phyloP scores from a whole-genome alignment of 2,329 filamentous ascomycete genomes.

The Metarhizium brunneum region DNA sequence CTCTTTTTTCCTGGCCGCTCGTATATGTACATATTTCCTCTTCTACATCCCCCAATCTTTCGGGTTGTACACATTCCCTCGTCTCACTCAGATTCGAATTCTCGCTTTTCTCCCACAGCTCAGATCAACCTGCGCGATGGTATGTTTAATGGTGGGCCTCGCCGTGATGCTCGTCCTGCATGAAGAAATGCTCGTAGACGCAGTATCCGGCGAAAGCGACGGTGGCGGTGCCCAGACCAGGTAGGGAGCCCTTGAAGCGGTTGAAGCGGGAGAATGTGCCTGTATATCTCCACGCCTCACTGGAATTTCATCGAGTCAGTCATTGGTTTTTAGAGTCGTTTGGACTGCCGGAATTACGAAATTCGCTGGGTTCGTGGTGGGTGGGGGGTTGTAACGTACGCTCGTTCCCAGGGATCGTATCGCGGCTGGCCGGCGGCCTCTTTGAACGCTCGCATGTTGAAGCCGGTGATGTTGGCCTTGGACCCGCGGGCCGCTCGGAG shows the following conservation, averaged over 20 bases:
- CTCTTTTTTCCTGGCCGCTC: neutral
- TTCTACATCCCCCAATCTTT: neutral
- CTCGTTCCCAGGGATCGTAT: conserved; percentile 59
- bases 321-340: neutral
- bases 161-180: conserved; percentile 60
- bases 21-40: conserved; percentile 2
- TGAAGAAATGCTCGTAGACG: conserved; percentile 79
- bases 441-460: conserved; percentile 75
- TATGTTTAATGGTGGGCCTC: conserved; percentile 29
- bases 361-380: neutral
- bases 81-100: too few species aligned
- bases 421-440: conserved; percentile 53
- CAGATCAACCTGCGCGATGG: neutral
- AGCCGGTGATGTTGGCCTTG: conserved; percentile 79
- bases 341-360: neutral
- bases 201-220: conserved; percentile 89
- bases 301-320: conserved; percentile 27
- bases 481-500: conserved; percentile 43
- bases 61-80: neutral
- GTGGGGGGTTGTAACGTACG: conserved; percentile 34
- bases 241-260: conserved; percentile 78
- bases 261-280: conserved; percentile 83
- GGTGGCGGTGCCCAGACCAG: conserved; percentile 83
- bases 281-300: conserved; percentile 90
- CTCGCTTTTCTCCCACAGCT: neutral